phyloP scores from a whole-genome alignment of 192 early-diverging fungal genomes.

The Allomyces javanicus region DNA sequence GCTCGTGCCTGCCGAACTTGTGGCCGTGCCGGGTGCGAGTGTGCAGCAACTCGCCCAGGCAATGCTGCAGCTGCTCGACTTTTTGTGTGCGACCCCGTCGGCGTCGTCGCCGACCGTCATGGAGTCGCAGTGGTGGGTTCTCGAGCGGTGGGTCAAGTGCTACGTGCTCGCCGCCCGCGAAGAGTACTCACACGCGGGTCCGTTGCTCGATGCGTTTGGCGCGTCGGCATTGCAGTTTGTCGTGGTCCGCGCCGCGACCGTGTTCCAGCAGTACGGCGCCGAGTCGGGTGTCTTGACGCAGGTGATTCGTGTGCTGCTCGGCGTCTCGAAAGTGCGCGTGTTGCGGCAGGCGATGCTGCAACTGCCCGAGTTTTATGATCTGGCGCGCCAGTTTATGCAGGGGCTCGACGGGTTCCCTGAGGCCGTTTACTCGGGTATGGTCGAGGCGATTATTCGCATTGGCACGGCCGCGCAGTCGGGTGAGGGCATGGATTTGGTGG shows the following conservation, averaged over 20 bases:
- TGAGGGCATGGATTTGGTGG: no score
- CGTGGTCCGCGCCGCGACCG: background rate
- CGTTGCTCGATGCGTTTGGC: background rate
- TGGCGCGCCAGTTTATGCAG: no score
- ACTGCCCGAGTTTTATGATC: no score
- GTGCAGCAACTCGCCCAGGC: background rate
- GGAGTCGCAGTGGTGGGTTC: background rate
- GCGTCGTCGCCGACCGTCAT: background rate
- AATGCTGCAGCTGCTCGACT: background rate
- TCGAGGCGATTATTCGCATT: no score
- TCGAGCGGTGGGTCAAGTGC: background rate
- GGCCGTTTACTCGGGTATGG: no score
- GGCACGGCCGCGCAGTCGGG: no score
- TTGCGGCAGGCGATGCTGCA: no score
- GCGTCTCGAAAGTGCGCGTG: no score
- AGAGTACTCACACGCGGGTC: background rate
- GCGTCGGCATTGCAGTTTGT: background rate
- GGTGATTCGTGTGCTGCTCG: no score
- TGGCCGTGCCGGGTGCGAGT: background rate
- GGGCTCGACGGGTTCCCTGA: no score
- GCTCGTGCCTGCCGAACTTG: background rate
- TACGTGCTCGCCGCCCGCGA: background rate
- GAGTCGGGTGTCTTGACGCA: background rate
- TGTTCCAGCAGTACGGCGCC: background rate
- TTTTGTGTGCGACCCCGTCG: background rate